Percentiles rank a stretch among this genome's conserved stretches.
Conservation (phyloP, 148 eudicot genomes). For the Amaranthus cruentus region DNA sequence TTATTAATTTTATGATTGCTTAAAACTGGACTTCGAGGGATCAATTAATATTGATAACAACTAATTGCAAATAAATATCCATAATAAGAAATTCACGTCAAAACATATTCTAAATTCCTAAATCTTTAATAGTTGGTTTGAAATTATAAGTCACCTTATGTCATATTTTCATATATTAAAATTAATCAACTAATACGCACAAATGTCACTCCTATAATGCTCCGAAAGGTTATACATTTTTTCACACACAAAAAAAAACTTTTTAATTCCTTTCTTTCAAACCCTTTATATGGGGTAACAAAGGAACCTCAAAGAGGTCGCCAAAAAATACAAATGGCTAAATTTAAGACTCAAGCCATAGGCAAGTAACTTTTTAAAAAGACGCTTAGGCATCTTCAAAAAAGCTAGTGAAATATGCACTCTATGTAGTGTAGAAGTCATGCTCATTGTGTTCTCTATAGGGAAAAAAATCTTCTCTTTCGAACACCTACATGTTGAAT, state of each 20-base stretch:
- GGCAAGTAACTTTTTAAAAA: slow-evolving; percentile 58
- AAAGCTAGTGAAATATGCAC: slow-evolving; percentile 59
- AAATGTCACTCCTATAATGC: slow-evolving; percentile 23
- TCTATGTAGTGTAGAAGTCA: slow-evolving; percentile 45
- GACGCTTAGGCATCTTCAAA: slow-evolving; percentile 57
- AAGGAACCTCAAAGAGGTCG: slow-evolving; percentile 48
- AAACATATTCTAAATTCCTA: slow-evolving; percentile 38
- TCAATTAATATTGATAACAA: not conserved
- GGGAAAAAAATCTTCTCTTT: slow-evolving; percentile 49
- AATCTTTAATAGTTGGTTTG: slow-evolving; percentile 29
- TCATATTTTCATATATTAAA: not conserved
- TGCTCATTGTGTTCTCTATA: slow-evolving; percentile 44
- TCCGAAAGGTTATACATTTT: not conserved
- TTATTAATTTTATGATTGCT: too few species aligned
- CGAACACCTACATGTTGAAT: slow-evolving; percentile 42
- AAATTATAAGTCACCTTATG: slow-evolving; percentile 6
- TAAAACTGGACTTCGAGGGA: too few species aligned
- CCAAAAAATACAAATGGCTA: slow-evolving; percentile 55
- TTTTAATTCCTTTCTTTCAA: not conserved
- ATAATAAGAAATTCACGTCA: slow-evolving; percentile 30
- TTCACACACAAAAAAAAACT: slow-evolving; percentile 1
- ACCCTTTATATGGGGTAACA: slow-evolving; percentile 27
- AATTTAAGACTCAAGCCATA: slow-evolving; percentile 46
- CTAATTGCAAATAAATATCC: slow-evolving; percentile 28
- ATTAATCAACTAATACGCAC: not conserved